Evolutionary conservation across 2,329 filamentous ascomycete species (phyloP).

Genomic region (Alternaria postmessia): DNA sequence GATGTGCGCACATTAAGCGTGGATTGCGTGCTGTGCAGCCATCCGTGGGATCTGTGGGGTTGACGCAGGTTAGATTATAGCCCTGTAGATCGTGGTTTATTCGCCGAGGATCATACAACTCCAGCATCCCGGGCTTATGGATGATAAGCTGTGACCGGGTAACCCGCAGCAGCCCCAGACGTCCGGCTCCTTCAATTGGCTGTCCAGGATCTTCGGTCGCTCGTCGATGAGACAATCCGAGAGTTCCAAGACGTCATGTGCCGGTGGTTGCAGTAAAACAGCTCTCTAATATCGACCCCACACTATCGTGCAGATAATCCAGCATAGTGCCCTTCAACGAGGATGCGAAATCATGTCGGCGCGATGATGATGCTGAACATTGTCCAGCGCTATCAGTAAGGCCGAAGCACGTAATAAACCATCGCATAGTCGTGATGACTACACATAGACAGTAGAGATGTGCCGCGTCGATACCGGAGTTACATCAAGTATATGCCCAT

Average conservation of each 20-base stretch:
- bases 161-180: not conserved
- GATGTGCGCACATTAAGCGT: slow-evolving; percentile 8
- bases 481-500: too few species aligned
- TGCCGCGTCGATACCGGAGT: not conserved
- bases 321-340: not conserved
- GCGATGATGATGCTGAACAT: not conserved
- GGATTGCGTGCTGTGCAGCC: slow-evolving; percentile 10
- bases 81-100: not conserved
- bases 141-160: not conserved
- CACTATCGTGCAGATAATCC: not conserved
- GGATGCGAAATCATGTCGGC: not conserved
- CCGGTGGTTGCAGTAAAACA: not conserved
- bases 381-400: not conserved
- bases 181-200: not conserved
- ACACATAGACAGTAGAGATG: not conserved
- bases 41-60: not conserved
- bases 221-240: not conserved
- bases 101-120: not conserved
- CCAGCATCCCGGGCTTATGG: not conserved
- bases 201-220: not conserved
- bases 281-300: not conserved
- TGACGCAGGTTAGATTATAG: not conserved
- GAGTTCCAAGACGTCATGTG: not conserved
- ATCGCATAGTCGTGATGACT: not conserved
- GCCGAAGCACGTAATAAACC: slow-evolving; percentile 8